Conservation (phyloP, 306 rosid species). For the Citrullus amarus region DNA sequence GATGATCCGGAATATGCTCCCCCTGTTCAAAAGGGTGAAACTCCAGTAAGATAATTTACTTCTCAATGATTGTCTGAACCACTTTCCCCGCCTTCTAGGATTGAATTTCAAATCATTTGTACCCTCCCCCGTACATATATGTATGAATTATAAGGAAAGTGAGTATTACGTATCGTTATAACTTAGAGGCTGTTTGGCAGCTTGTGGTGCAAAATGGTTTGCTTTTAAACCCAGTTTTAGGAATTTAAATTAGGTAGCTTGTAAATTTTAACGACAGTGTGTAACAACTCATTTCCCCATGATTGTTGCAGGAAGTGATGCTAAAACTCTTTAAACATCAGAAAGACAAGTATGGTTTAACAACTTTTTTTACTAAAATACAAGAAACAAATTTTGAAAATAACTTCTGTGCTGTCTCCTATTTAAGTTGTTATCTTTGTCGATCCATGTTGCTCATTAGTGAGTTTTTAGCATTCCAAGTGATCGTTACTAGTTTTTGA, state of each 20-base stretch:
- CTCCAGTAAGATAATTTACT: constrained; percentile 51
- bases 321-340: background rate
- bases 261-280: background rate
- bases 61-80: background rate
- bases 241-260: background rate
- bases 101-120: background rate
- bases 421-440: background rate
- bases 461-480: background rate
- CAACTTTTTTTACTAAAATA: background rate
- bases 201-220: background rate
- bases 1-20: constrained; percentile 74
- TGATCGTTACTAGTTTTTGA: background rate
- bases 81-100: background rate
- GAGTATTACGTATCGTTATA: background rate
- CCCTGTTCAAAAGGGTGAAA: constrained; percentile 59
- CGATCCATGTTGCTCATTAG: background rate
- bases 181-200: background rate
- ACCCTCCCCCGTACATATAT: background rate
- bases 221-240: background rate
- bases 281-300: background rate
- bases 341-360: background rate
- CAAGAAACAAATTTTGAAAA: background rate
- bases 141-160: background rate
- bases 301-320: background rate
- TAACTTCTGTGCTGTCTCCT: background rate